Conservation (phyloP, 768 basidiomycete genomes). For the Mycena chlorophos region DNA sequence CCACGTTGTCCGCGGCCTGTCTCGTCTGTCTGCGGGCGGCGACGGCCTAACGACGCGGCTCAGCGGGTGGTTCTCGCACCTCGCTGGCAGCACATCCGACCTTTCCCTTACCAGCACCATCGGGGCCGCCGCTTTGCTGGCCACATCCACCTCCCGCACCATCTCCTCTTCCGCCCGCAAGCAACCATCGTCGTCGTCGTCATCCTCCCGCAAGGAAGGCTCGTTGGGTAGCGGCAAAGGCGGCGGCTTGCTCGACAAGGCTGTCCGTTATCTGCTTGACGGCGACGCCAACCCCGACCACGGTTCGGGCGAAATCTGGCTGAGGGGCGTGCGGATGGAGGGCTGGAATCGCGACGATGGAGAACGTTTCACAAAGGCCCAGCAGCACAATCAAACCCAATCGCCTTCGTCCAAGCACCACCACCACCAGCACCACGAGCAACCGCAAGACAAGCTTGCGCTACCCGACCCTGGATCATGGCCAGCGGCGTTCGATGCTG, state of each 20-base stretch:
- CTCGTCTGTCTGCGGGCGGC: slow-evolving; percentile 51
- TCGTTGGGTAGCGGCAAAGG: slow-evolving; percentile 21
- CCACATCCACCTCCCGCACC: slow-evolving; percentile 7
- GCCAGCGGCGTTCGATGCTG: slow-evolving; percentile 65
- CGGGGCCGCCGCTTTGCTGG: slow-evolving; percentile 2
- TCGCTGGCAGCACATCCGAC: slow-evolving; percentile 4
- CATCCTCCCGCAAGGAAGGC: background rate
- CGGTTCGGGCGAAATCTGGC: slow-evolving; percentile 66
- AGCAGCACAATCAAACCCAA: background rate
- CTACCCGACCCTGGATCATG: slow-evolving; percentile 31
- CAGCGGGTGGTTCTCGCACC: slow-evolving; percentile 56
- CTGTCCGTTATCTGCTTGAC: slow-evolving; percentile 69
- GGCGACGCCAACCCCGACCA: slow-evolving; percentile 67
- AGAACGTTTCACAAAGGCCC: background rate
- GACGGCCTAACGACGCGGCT: slow-evolving; percentile 38
- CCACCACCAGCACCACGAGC: background rate
- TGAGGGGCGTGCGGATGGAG: slow-evolving; percentile 49
- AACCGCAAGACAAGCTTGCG: background rate
- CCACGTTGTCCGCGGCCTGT: slow-evolving; percentile 38
- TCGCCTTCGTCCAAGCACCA: background rate
- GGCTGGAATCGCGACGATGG: slow-evolving; percentile 34
- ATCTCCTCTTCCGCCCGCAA: too few relatives aligned
- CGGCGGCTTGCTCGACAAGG: slow-evolving; percentile 50
- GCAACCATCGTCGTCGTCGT: too few relatives aligned
- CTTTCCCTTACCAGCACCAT: background rate